Evolutionary conservation across 352 stramenopile genomes (phyloP).

Genomic region (Globisporangium solare): DNA sequence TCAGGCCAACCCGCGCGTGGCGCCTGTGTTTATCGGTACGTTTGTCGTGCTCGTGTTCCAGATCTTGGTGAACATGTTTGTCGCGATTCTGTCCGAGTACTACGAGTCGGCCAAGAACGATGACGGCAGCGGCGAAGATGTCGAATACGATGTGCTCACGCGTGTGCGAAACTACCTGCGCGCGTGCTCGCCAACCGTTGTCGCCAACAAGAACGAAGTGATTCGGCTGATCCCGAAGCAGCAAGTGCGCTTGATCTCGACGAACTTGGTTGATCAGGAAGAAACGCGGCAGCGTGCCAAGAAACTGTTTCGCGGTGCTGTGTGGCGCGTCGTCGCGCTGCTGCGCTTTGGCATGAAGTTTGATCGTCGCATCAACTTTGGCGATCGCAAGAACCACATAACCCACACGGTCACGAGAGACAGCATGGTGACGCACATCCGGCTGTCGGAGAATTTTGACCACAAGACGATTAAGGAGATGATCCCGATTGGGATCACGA

Average conservation of each 20-base stretch:
- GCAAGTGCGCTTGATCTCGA: constrained; percentile 80
- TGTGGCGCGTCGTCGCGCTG: constrained; percentile 85
- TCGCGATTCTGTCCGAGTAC: constrained; percentile 86
- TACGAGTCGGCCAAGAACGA: constrained; percentile 84
- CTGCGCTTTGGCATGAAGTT: constrained; percentile 87
- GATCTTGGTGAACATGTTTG: constrained; percentile 89
- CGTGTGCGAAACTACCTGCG: constrained; percentile 74
- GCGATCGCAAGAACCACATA: constrained; percentile 39
- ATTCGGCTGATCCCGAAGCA: constrained; percentile 71
- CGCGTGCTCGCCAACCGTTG: constrained; percentile 72
- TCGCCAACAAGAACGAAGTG: constrained; percentile 71
- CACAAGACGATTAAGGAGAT: constrained; percentile 90
- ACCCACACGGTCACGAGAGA: constrained; percentile 21
- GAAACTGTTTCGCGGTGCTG: constrained; percentile 79
- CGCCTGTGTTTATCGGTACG: constrained; percentile 77
- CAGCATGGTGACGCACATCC: constrained; percentile 69
- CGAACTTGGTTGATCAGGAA: constrained; percentile 84
- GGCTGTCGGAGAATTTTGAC: constrained; percentile 85
- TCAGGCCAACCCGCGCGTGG: constrained; percentile 76
- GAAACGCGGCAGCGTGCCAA: constrained; percentile 71
- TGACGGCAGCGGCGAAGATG: constrained; percentile 55
- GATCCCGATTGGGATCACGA: constrained; percentile 82
- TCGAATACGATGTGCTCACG: constrained; percentile 86
- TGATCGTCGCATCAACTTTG: constrained; percentile 77
- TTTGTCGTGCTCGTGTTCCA: constrained; percentile 86